A percentile compares a stretch with the other conserved stretches of the same genome.
Conservation (phyloP, 257 asterid species). For the Salvia miltiorrhiza region DNA sequence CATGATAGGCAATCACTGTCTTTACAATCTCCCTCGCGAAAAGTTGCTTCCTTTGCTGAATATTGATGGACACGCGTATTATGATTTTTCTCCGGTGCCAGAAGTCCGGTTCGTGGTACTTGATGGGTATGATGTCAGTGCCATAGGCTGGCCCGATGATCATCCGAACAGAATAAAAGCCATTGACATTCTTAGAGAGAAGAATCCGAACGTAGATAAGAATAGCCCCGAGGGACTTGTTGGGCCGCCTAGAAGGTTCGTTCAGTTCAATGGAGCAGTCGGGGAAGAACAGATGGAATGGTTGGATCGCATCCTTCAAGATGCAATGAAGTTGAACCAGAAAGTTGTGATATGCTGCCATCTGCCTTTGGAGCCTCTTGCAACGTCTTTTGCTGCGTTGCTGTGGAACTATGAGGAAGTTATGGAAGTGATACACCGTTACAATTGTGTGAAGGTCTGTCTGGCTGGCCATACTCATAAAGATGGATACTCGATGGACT, state of each 20-base stretch:
- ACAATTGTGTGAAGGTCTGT: constrained; percentile 83
- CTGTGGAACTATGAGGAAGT: constrained; percentile 92
- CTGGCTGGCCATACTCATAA: constrained; percentile 80
- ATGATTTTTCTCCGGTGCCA: constrained; percentile 79
- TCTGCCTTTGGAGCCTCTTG: constrained; percentile 5
- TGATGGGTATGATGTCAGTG: constrained; percentile 84
- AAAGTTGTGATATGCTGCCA: neutral
- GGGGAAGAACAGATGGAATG: constrained; percentile 58
- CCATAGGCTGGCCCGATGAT: constrained; percentile 85
- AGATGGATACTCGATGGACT: constrained; percentile 68
- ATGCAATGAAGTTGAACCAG: constrained; percentile 5
- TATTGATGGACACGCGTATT: constrained; percentile 62
- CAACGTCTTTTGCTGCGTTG: constrained; percentile 52
- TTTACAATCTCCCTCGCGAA: constrained; percentile 93
- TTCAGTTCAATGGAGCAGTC: constrained; percentile 84
- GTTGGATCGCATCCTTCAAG: neutral
- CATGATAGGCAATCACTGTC: constrained; percentile 95
- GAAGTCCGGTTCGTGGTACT: constrained; percentile 75
- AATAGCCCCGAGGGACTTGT: constrained; percentile 83
- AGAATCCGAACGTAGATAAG: constrained; percentile 78
- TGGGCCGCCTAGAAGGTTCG: constrained; percentile 72
- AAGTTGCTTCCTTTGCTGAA: constrained; percentile 66
- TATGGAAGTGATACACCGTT: constrained; percentile 69
- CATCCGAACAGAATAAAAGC: constrained; percentile 69
- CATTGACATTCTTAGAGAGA: constrained; percentile 53